Conservation (phyloP, 371 early-diverging fungal genomes). For the Umbelopsis sp. region DNA sequence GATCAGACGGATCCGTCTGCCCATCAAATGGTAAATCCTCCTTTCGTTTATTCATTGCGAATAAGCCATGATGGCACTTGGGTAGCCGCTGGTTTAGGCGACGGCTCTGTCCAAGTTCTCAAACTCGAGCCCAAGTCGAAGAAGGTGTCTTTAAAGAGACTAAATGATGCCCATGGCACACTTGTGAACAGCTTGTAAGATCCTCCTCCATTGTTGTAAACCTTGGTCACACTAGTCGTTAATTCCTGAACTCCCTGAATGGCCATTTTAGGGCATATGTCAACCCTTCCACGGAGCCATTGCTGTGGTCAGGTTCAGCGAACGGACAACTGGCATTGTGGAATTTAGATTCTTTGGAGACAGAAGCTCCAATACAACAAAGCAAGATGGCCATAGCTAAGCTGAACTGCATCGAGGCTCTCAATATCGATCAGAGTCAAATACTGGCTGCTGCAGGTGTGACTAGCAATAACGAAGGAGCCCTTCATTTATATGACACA, state of each 20-base stretch:
- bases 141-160: conserved; percentile 25
- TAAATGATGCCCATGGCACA: conserved; percentile 39
- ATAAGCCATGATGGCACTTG: conserved; percentile 35
- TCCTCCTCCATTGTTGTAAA: not conserved
- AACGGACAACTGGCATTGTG: conserved; percentile 32
- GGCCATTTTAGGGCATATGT: conserved; percentile 15
- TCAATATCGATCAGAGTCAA: not conserved
- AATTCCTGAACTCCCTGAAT: not conserved
- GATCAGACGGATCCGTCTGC: conserved; percentile 35
- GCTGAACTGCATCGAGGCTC: conserved; percentile 25
- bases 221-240: not conserved
- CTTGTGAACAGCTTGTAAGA: conserved; percentile 48
- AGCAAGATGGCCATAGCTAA: conserved; percentile 22
- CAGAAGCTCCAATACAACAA: conserved; percentile 15
- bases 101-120: conserved; percentile 36
- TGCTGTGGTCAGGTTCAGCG: conserved; percentile 28
- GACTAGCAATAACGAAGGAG: conserved; percentile 20
- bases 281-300: not conserved
- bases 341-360: conserved; percentile 9
- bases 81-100: conserved; percentile 51
- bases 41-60: conserved; percentile 45
- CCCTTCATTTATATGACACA: conserved; percentile 1
- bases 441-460: conserved; percentile 30
- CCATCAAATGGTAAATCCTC: conserved; percentile 54
- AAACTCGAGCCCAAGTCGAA: conserved; percentile 24